Base-by-base conservation (phyloP, 768 basidiomycete species). In the Dioszegia aurantiaca region DNA sequence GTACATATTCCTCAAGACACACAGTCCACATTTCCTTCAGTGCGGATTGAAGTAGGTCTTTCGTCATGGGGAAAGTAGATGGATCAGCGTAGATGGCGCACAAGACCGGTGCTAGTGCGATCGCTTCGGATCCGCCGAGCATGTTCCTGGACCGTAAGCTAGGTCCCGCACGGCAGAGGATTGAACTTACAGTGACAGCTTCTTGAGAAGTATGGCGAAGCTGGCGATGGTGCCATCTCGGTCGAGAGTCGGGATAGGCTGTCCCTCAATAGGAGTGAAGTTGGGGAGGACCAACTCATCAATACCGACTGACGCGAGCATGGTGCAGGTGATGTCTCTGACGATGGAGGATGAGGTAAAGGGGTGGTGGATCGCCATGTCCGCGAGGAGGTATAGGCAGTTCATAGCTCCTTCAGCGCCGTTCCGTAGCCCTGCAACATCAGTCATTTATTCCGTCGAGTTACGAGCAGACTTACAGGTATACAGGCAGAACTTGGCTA, bases 81-180 rank as follows among this genome's bases (percentile, higher is more conserved):
- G 37, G 33, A 28, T 53, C 51, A 24, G 51, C 51, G 24, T 40
- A 28, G 6, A 53, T 23, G 11, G 40, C 23, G 23, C 37, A 53
- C 12, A 53, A 26, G 16, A 53, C 21, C 2, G 51, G 37, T 24
- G 39, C 51, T 11, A 53, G 37, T 16, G 39, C 37, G n/a, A 53
- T n/a, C 19, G 51, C 51, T 9, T 39, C 37, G 11, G 36, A 27
- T 21, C 37, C 37, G 31, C 33, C 3, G 36, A 19, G 37, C 16
- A 11, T 28, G 39, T 27, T 24, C 24, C 51, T 53, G n/a, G 17
- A 23, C 16, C 3, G 27, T 53, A n/a, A 53, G 51, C 37, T 28
- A 3, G 10, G 37, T 8, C 16, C 11, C 10, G 37, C 9, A 27
- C 33, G 33, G 33, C 33, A 14, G 6, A 6, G 6, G 14, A 33